Base-by-base conservation (phyloP, 768 basidiomycete species). In the Fomitopsis serialis region DNA sequence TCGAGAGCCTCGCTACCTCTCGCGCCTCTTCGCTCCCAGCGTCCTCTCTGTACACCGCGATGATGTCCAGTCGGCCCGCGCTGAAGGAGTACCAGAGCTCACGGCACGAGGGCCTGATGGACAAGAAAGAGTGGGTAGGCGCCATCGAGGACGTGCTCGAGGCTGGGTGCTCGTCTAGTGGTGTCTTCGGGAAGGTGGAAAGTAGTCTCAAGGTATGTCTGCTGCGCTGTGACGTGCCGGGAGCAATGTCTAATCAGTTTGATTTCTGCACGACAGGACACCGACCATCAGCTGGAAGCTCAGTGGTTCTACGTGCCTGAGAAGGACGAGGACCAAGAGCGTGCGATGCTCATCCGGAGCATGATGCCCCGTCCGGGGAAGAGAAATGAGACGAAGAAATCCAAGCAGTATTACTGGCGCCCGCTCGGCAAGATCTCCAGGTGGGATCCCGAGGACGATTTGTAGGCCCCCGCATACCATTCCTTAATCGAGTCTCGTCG, bases 371-470 rank as follows among this genome's bases (percentile, higher is more conserved):
- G 85, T 13, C 78, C 82, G 21, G 85, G 75, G 51, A 91, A 89
- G 69, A 71, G 89, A 50, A 82, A 71, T 45, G 86, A 81, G 68
- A 91, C 87, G 66, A 89, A 85, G 77, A 85, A 89, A 70, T 87
- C 85, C 56, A 91, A 91, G 67, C 85, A 89, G 66, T 92, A 92
- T 70, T 92, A 91, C 69, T 91, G 83, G 71, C 75, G 77, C 25
- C 89, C 89, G 9, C 68, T 91, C 55, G 84, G 72, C 27, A 89
- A 86, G 70, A 82, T 85, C 22, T 79, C 81, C 42, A 72, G 80
- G 60, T 89, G 87, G 87, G 86, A 89, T 66, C 73, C 78, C 1
- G 87, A 89, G 63, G 87, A 89, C 56, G 84, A 77, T 43, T 25
- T 54, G 42, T 54, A 47, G 52, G n/a, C n/a, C n/a, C n/a, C n/a